Evolutionary conservation across 192 early-diverging fungal genomes (phyloP).

Genomic region (Backusella liffmaniae): DNA sequence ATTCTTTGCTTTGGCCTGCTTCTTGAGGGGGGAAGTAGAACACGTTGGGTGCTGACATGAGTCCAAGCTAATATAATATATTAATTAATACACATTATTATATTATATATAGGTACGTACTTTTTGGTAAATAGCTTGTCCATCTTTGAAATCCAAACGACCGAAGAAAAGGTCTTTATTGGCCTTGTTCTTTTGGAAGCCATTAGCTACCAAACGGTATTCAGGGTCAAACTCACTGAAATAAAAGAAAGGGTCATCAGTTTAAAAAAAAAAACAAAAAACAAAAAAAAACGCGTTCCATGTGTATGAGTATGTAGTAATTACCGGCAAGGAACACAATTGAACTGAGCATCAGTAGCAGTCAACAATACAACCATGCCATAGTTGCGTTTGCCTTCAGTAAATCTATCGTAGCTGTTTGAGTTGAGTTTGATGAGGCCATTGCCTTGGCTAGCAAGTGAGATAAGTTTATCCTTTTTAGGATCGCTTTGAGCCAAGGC

Average conservation of each 20-base stretch:
- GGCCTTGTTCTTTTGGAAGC: slow-evolving; percentile 42
- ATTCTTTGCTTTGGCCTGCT: slow-evolving; percentile 40
- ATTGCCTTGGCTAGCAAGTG: slow-evolving; percentile 21
- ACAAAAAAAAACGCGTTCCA: neutral
- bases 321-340: slow-evolving; percentile 77
- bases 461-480: slow-evolving; percentile 19
- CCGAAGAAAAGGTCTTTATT: slow-evolving; percentile 59
- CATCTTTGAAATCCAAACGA: slow-evolving; percentile 62
- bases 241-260: slow-evolving; percentile 17
- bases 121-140: slow-evolving; percentile 60
- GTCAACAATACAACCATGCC: slow-evolving; percentile 67
- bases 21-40: slow-evolving; percentile 68
- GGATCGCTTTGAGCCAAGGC: slow-evolving; percentile 20
- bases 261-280: neutral
- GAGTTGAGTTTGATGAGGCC: slow-evolving; percentile 58
- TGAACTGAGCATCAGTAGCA: slow-evolving; percentile 56
- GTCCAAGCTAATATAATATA: slow-evolving; percentile 39
- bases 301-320: neutral
- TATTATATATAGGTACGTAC: slow-evolving; percentile 28
- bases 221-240: slow-evolving; percentile 66
- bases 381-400: slow-evolving; percentile 67
- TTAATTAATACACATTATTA: too few relatives aligned
- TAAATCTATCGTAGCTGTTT: slow-evolving; percentile 51
- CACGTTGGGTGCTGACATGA: slow-evolving; percentile 62
- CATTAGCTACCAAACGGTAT: slow-evolving; percentile 55